Percentiles rank a stretch among this genome's conserved stretches.
These are phyloP conservation scores for Xylaria venustula DNA, from an alignment of 495 filamentous ascomycete genomes.

Conservation along the genomic window DNA sequence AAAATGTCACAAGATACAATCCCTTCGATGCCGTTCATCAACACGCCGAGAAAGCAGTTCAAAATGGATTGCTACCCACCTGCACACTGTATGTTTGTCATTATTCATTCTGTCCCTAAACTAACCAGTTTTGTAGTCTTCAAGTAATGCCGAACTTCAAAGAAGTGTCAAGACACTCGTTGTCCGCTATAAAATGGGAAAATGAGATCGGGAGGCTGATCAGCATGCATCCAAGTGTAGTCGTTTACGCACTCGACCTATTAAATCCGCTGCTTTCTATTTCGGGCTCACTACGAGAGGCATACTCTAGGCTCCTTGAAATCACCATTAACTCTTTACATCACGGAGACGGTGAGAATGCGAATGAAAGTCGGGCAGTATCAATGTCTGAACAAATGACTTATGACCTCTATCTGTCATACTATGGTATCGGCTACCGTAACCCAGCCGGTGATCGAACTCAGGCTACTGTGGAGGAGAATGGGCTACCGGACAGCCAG, in stretches of 20 bases:
- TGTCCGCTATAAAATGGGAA: conserved; percentile 18
- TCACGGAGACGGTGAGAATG: neutral
- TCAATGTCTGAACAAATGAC: conserved; percentile 18
- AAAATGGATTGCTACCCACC: conserved; percentile 13
- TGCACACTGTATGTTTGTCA: conserved; percentile 25
- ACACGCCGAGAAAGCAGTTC: conserved; percentile 12
- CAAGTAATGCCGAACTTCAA: conserved; percentile 17
- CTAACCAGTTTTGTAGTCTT: conserved; percentile 21
- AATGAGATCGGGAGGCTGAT: conserved; percentile 18
- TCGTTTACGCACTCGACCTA: conserved; percentile 13
- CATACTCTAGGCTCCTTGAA: conserved; percentile 11
- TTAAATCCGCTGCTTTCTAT: conserved; percentile 6
- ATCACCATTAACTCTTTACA: conserved; percentile 1
- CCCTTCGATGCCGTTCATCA: conserved; percentile 19
- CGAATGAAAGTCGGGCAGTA: conserved; percentile 1
- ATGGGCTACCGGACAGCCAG: conserved; percentile 26
- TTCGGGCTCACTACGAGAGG: conserved; percentile 15
- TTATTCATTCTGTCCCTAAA: neutral
- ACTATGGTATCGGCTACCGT: conserved; percentile 21
- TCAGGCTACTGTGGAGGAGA: conserved; percentile 10
- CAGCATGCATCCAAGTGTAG: conserved; percentile 12
- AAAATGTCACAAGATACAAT: conserved; percentile 8
- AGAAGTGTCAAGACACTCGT: neutral
- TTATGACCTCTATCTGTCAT: conserved; percentile 26
- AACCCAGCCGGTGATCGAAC: conserved; percentile 1